These are phyloP conservation scores for Cavenderia fasciculata DNA, from an alignment of 78 protist species.

Conservation along the genomic window DNA sequence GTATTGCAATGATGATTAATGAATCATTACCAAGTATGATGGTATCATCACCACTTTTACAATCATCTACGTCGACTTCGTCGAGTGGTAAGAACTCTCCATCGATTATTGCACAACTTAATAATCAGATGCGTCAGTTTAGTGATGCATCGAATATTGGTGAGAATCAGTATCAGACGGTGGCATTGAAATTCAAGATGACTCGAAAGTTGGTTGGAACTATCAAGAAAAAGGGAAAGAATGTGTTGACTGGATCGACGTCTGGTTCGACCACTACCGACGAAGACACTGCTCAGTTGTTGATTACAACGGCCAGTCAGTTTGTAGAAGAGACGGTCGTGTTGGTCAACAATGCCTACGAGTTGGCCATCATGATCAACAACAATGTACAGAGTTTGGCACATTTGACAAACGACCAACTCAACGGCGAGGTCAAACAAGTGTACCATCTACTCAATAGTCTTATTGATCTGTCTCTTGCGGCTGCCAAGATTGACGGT, in stretches of 20 bases:
- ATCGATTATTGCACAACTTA: not conserved
- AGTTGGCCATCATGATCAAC: constrained; percentile 10
- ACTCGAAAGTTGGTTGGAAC: constrained; percentile 41
- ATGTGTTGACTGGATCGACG: not conserved
- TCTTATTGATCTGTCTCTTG: not conserved
- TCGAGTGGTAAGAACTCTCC: no score
- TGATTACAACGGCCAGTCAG: not conserved
- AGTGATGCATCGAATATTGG: no score
- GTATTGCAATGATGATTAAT: no score
- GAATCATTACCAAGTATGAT: no score
- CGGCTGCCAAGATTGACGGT: not conserved
- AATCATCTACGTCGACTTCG: no score
- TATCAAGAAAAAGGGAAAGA: constrained; percentile 58
- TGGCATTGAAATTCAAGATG: constrained; percentile 34
- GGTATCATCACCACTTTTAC: no score
- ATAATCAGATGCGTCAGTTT: not conserved
- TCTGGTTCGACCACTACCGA: not conserved
- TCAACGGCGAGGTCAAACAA: not conserved
- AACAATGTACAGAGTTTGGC: no score
- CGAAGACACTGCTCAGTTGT: constrained; percentile 8
- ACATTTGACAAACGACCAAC: not conserved
- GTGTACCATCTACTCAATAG: not conserved
- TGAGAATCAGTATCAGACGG: constrained; percentile 19
- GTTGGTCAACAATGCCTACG: constrained; percentile 37
- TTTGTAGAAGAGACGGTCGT: constrained; percentile 54